Evolutionary conservation across 2,329 filamentous ascomycete species (phyloP).

Genomic region (Colletotrichum spinosum): DNA sequence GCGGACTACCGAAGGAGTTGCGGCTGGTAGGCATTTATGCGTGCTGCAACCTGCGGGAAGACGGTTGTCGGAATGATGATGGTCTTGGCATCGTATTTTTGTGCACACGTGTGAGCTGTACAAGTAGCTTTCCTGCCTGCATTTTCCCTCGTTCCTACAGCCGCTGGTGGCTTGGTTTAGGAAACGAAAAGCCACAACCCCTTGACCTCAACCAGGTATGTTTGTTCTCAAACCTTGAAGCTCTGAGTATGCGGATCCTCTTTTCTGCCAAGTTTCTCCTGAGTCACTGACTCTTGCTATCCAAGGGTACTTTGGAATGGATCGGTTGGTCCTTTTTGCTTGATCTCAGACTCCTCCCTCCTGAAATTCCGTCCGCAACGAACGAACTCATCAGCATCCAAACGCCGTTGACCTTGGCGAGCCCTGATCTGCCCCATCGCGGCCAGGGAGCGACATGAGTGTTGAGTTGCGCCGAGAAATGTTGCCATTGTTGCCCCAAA

Average conservation of each 20-base stretch:
- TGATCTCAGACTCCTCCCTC: no score
- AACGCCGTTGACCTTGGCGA: background rate
- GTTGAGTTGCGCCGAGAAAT: conserved; percentile 30
- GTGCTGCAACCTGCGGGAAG: background rate
- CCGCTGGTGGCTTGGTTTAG: conserved; percentile 1
- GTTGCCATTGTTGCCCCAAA: conserved; percentile 29
- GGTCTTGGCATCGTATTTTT: conserved; percentile 24
- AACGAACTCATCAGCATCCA: background rate
- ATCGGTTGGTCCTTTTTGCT: no score
- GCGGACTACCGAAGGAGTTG: conserved; percentile 14
- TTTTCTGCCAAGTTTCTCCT: conserved; percentile 22
- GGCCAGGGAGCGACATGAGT: conserved; percentile 30
- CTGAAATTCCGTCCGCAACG: background rate
- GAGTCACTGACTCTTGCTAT: no score
- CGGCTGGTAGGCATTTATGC: background rate
- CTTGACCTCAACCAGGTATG: conserved; percentile 14
- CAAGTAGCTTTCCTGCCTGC: no score
- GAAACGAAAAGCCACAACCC: conserved; percentile 16
- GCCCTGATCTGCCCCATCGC: background rate
- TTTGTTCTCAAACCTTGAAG: conserved; percentile 9
- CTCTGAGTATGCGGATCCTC: conserved; percentile 7
- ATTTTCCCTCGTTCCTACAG: conserved; percentile 6
- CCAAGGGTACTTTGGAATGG: no score
- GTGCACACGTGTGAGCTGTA: conserved; percentile 20
- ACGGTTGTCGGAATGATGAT: conserved; percentile 3